Evolutionary conservation across 2,329 filamentous ascomycete species (phyloP).

Genomic region (Fusarium illudens): DNA sequence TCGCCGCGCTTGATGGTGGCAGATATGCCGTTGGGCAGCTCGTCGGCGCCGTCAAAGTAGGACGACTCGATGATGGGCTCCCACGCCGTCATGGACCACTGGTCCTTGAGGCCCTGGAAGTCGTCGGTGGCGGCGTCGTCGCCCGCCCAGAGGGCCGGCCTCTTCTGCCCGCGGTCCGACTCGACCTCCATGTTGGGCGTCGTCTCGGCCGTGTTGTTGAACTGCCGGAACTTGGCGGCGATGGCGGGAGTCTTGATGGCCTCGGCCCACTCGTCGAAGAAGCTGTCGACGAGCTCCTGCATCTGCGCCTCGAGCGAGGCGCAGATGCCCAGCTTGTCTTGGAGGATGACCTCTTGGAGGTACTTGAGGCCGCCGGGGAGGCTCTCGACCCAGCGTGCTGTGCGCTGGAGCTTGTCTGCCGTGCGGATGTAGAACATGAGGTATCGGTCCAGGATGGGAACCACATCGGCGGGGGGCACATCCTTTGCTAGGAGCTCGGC

Average conservation of each 20-base stretch:
- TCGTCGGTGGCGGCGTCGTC: constrained; percentile 72
- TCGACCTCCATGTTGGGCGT: constrained; percentile 75
- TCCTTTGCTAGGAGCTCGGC: constrained; percentile 86
- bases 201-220: constrained; percentile 81
- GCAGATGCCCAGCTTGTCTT: constrained; percentile 87
- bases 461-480: constrained; percentile 81
- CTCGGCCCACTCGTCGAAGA: constrained; percentile 93
- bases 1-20: constrained; percentile 85
- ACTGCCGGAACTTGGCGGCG: constrained; percentile 78
- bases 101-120: constrained; percentile 71
- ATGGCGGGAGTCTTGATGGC: constrained; percentile 75
- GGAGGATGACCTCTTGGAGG: constrained; percentile 80
- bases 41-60: constrained; percentile 71
- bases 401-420: constrained; percentile 88
- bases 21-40: constrained; percentile 75
- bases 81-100: constrained; percentile 73
- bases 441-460: constrained; percentile 87
- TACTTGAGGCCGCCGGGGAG: constrained; percentile 86
- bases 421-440: constrained; percentile 95
- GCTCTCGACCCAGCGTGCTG: constrained; percentile 85
- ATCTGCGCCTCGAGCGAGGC: constrained; percentile 87
- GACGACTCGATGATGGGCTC: constrained; percentile 77
- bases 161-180: constrained; percentile 74
- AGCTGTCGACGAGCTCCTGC: constrained; percentile 82
- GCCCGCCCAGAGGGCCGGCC: constrained; percentile 81